Base-by-base conservation (phyloP, 2,329 filamentous ascomycete genomes). In the Aspergillus pseudonomiae region DNA sequence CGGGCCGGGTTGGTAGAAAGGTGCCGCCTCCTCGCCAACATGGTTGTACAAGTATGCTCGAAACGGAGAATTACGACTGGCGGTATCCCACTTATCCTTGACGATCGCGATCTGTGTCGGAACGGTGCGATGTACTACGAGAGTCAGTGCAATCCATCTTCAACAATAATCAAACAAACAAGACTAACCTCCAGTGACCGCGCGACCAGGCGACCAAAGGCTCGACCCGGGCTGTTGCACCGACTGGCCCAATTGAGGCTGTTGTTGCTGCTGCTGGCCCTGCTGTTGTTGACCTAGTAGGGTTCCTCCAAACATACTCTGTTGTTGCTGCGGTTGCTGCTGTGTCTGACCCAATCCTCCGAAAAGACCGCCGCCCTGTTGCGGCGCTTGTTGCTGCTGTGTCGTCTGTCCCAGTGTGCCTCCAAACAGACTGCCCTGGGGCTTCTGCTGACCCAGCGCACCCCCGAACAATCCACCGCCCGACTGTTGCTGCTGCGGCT, bases 31-130 rank as follows among this genome's bases (percentile, higher is more conserved):
- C 53, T 87, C 83, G 54, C 83, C 81, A 57, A 88, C 86, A 21
- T 84, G 78, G 72, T 89, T 89, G 76, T 90, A 90, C 67, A 89
- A 82, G 73, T 89, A 89, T 52, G 84, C 78, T 65, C 87, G 83
- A 73, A 89, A 85, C 9, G 82, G 82, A 43, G 84, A 87, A 53
- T 79, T 77, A 45, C 79, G 78, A 66, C 74, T 83, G 10, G 77
- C 74, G 0, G 86, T 83, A 54, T 87, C 81, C 88, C 88, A 90
- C 76, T 89, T 89, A 57, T 84, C 80, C 63, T 81, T 80, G n/a
- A 89, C 79, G n/a, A 86, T 83, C 36, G 79, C 77, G 71, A 89
- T 86, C 70, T 89, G 87, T 68, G 87, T 85, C 2, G 83, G 80
- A 34, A 89, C 83, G 24, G 85, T 85, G 72, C 88, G 86, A 73